Conservation (phyloP, 2,329 filamentous ascomycete species). For the Aspergillus ruber region DNA sequence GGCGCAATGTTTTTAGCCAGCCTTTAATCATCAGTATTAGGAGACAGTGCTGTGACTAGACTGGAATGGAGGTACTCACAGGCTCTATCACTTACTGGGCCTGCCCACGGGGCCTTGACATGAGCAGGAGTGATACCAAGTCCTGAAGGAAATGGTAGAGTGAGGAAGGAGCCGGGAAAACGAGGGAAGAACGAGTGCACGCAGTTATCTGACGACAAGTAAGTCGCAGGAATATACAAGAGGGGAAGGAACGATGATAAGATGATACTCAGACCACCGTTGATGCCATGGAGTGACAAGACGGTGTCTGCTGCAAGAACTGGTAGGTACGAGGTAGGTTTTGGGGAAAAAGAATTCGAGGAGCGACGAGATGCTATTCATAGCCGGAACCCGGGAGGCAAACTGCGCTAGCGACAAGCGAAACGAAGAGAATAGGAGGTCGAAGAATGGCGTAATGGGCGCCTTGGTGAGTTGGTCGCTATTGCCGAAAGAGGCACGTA, state of each 20-base stretch:
- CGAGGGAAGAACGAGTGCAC: neutral
- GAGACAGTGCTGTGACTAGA: neutral
- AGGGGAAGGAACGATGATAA: neutral
- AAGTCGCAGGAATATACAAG: neutral
- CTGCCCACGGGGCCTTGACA: constrained; percentile 2
- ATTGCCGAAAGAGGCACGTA: neutral
- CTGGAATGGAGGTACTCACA: constrained; percentile 6
- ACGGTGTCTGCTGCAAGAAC: neutral
- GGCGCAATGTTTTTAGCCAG: neutral
- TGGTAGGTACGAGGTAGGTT: neutral
- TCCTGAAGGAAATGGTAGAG: neutral
- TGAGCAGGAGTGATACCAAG: neutral
- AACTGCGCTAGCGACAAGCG: neutral
- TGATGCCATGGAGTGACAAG: neutral
- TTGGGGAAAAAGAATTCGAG: neutral
- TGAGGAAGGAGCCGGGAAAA: neutral
- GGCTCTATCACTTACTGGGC: constrained; percentile 18
- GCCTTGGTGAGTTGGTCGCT: neutral
- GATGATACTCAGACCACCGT: neutral
- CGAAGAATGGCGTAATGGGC: neutral
- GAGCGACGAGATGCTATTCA: neutral
- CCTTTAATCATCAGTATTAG: neutral
- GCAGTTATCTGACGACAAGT: neutral
- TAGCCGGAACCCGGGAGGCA: neutral
- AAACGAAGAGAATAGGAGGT: neutral